phyloP scores from a whole-genome alignment of 208 protist species.

The Paratrypanosoma confusum region DNA sequence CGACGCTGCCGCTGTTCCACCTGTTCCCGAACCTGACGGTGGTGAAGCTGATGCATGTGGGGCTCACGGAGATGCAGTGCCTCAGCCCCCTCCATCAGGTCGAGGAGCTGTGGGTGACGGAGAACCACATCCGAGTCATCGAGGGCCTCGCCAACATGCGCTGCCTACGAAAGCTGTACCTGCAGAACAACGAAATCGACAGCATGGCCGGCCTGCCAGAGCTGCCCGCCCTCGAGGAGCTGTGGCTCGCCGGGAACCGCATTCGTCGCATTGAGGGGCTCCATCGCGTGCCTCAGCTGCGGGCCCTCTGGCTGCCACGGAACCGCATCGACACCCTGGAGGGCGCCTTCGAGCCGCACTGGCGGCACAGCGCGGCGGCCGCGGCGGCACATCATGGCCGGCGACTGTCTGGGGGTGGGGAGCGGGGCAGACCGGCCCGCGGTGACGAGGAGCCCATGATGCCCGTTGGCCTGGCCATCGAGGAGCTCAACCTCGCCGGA shows the following conservation, averaged over 20 bases:
- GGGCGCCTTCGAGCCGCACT: conserved; percentile 28
- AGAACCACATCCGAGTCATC: conserved; percentile 74
- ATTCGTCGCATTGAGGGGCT: conserved; percentile 37
- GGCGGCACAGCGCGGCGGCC: conserved; percentile 15
- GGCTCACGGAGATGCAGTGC: conserved; percentile 54
- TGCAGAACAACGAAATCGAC: conserved; percentile 77
- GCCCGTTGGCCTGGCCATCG: too few species aligned
- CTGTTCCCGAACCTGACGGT: conserved; percentile 66
- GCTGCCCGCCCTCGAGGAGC: conserved; percentile 48
- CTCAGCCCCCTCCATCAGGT: conserved; percentile 48
- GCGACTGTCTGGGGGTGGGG: too few species aligned
- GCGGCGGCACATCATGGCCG: too few species aligned
- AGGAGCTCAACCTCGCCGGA: conserved; percentile 85
- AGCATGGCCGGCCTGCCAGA: conserved; percentile 61
- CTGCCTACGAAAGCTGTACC: conserved; percentile 59
- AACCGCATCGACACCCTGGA: conserved; percentile 63
- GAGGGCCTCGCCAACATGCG: conserved; percentile 64
- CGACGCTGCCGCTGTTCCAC: conserved; percentile 36
- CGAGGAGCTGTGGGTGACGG: conserved; percentile 84
- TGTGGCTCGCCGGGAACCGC: conserved; percentile 77
- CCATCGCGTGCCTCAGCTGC: conserved; percentile 44
- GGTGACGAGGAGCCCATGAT: too few species aligned
- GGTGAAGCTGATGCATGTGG: conserved; percentile 71
- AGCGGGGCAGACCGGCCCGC: too few species aligned
- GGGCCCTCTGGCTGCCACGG: conserved; percentile 56